Percentiles rank a stretch among this genome's conserved stretches.
phyloP scores from a whole-genome alignment of 768 basidiomycete genomes.

The Gyrodon lividus region DNA sequence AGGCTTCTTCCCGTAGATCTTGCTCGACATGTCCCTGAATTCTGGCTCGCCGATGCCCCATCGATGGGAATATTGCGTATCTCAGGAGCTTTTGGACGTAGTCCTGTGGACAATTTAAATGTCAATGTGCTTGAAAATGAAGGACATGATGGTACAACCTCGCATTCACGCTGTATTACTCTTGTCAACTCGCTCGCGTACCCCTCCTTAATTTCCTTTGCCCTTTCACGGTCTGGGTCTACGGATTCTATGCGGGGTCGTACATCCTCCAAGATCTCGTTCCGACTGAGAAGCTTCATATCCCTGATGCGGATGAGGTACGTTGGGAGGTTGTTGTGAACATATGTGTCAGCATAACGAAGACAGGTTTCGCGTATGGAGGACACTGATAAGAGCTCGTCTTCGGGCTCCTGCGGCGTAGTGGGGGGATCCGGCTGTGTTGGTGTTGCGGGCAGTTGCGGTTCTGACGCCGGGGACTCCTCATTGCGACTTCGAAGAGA shows the following conservation, averaged over 20 bases:
- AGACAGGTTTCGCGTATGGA: neutral
- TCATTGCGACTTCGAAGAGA: no score
- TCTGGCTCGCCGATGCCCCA: slow-evolving; percentile 22
- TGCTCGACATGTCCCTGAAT: slow-evolving; percentile 23
- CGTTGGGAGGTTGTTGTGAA: slow-evolving; percentile 15
- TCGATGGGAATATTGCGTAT: slow-evolving; percentile 26
- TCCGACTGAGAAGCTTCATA: slow-evolving; percentile 10
- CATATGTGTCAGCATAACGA: slow-evolving; percentile 4
- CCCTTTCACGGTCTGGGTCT: slow-evolving; percentile 17
- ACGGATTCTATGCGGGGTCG: slow-evolving; percentile 14
- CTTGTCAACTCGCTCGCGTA: slow-evolving; percentile 16
- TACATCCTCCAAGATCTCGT: slow-evolving; percentile 10
- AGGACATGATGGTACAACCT: neutral
- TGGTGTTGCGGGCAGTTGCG: no score
- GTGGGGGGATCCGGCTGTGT: no score
- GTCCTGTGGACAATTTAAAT: slow-evolving; percentile 9
- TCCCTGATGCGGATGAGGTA: slow-evolving; percentile 15
- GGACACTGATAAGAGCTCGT: no score
- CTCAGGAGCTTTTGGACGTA: slow-evolving; percentile 17
- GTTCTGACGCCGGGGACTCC: no score
- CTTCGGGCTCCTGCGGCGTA: no score
- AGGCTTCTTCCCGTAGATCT: slow-evolving; percentile 8
- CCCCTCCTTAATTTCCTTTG: slow-evolving; percentile 12
- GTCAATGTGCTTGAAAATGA: slow-evolving; percentile 1
- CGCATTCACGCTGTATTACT: slow-evolving; percentile 27